phyloP scores from a whole-genome alignment of 2,329 filamentous ascomycete genomes.

The Elsinoe australis region DNA sequence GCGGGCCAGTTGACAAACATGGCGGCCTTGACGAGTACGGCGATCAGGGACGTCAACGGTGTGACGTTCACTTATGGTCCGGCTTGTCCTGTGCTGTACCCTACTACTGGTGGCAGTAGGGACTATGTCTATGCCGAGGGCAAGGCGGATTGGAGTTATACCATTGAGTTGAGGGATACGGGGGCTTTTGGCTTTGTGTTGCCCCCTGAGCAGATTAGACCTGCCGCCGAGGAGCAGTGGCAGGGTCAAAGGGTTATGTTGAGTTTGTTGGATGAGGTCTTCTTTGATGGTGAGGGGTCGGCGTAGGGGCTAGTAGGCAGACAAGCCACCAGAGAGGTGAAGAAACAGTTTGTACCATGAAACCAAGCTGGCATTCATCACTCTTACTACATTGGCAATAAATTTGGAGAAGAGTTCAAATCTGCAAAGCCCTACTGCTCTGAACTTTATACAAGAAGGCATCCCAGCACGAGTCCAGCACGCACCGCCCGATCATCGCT shows the following conservation, averaged over 20 bases:
- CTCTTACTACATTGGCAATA: no score
- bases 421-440: no score
- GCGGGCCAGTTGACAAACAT: slow-evolving; percentile 88
- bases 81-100: slow-evolving; percentile 60
- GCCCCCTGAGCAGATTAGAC: slow-evolving; percentile 76
- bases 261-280: slow-evolving; percentile 10
- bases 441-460: no score
- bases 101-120: slow-evolving; percentile 72
- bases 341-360: no score
- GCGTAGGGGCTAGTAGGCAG: no score
- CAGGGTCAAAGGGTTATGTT: slow-evolving; percentile 30
- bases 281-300: slow-evolving; percentile 4
- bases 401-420: no score
- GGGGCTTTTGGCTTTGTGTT: slow-evolving; percentile 90
- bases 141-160: slow-evolving; percentile 74
- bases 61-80: slow-evolving; percentile 55
- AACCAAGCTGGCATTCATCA: no score
- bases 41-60: slow-evolving; percentile 66
- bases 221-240: slow-evolving; percentile 70
- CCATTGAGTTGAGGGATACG: slow-evolving; percentile 87
- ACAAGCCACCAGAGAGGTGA: no score
- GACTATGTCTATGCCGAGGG: slow-evolving; percentile 95
- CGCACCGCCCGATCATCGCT: no score
- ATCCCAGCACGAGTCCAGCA: not conserved
- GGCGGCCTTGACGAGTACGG: slow-evolving; percentile 77